phyloP scores from a whole-genome alignment of 495 filamentous ascomycete genomes.

The Xanthoparmelia taractica region DNA sequence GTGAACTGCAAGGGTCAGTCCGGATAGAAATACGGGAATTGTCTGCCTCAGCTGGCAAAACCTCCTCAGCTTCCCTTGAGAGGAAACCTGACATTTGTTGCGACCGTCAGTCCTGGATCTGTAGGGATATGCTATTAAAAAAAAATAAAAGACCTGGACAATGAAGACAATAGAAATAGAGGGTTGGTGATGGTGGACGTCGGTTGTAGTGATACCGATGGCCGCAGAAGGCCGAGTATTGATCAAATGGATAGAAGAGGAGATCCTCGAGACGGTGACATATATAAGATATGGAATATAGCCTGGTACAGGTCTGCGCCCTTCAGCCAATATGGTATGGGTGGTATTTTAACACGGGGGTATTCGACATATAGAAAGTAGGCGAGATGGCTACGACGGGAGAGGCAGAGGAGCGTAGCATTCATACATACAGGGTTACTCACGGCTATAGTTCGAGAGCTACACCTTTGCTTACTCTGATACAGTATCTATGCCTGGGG shows the following conservation, averaged over 20 bases:
- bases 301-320: neutral
- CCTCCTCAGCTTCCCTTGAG: conserved; percentile 29
- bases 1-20: conserved; percentile 18
- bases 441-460: conserved; percentile 6
- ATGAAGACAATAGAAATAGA: neutral
- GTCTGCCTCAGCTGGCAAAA: conserved; percentile 26
- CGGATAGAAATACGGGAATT: conserved; percentile 26
- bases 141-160: neutral
- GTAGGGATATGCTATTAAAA: neutral
- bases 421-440: conserved; percentile 12
- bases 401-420: conserved; percentile 7
- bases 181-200: neutral
- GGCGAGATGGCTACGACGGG: conserved; percentile 10
- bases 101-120: neutral
- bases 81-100: conserved; percentile 26
- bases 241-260: neutral
- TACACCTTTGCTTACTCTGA: conserved; percentile 9
- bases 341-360: neutral
- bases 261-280: neutral
- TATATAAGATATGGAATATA: conserved; percentile 4
- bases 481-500: conserved; percentile 14
- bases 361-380: neutral
- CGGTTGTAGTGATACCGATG: neutral
- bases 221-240: neutral
- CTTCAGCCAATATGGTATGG: neutral